These are phyloP conservation scores for Hericium alpestre DNA, from an alignment of 768 basidiomycete species.

Conservation along the genomic window DNA sequence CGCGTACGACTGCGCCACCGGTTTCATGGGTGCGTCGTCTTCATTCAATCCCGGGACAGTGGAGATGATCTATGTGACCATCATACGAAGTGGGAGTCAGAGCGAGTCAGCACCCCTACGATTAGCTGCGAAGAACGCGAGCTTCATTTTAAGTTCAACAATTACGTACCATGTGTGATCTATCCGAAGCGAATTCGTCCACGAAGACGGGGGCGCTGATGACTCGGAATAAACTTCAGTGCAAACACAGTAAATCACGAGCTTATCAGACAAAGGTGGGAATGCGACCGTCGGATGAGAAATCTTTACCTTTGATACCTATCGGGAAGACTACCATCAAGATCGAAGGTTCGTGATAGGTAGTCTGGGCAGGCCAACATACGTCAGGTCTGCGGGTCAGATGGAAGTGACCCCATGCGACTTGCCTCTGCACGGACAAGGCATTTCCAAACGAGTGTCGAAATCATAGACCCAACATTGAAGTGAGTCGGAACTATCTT, in stretches of 20 bases:
- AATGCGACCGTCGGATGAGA: background rate
- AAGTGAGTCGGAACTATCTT: too few relatives aligned
- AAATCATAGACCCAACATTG: slow-evolving; percentile 57
- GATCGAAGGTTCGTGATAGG: background rate
- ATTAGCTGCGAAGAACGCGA: background rate
- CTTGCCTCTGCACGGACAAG: slow-evolving; percentile 42
- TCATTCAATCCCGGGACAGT: background rate
- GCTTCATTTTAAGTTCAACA: background rate
- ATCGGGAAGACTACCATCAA: background rate
- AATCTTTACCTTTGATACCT: background rate
- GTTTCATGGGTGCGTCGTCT: background rate
- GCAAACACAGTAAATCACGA: background rate
- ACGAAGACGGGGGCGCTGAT: slow-evolving; percentile 42
- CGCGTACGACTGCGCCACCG: slow-evolving; percentile 23
- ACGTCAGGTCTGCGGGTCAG: background rate
- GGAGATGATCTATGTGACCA: background rate
- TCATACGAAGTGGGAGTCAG: background rate
- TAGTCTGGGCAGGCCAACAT: background rate
- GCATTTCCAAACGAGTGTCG: slow-evolving; percentile 42
- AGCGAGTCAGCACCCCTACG: background rate
- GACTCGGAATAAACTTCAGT: slow-evolving; percentile 50
- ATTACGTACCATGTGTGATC: slow-evolving; percentile 62
- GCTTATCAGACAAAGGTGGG: background rate
- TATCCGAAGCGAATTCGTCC: slow-evolving; percentile 58
- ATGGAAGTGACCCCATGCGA: background rate